Conservation (phyloP, 805 yeast genomes). For the Pichia phayaonensis region DNA sequence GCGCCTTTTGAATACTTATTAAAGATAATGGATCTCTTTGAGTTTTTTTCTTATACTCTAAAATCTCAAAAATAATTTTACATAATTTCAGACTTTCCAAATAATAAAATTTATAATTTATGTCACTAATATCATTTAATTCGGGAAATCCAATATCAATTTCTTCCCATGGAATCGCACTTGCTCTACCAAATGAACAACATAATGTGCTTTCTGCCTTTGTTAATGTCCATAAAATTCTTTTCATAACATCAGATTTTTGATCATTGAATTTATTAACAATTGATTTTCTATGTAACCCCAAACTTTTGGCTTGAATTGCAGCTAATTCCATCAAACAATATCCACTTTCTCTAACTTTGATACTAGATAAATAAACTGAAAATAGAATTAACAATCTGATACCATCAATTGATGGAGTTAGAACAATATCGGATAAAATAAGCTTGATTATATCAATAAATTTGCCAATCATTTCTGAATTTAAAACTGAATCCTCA, state of each 20-base stretch:
- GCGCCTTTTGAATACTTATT: conserved; percentile 33
- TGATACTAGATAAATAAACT: conserved; percentile 36
- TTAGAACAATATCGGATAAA: conserved; percentile 35
- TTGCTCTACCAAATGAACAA: conserved; percentile 39
- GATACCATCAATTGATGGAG: conserved; percentile 39
- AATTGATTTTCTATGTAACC: conserved; percentile 35
- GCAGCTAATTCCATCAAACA: conserved; percentile 40
- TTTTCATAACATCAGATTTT: conserved; percentile 33
- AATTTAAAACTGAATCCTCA: conserved; percentile 15
- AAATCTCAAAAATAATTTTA: conserved; percentile 32
- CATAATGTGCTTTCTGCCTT: conserved; percentile 35
- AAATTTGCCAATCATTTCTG: conserved; percentile 25
- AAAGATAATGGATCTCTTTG: conserved; percentile 34
- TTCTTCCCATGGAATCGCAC: conserved; percentile 38
- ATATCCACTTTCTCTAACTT: conserved; percentile 42
- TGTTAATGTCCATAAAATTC: conserved; percentile 39
- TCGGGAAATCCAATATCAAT: conserved; percentile 36
- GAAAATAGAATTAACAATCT: conserved; percentile 36
- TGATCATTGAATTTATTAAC: conserved; percentile 28
- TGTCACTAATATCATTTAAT: conserved; percentile 25
- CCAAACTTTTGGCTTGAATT: conserved; percentile 41
- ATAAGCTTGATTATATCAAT: conserved; percentile 36
- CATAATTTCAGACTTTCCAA: conserved; percentile 30
- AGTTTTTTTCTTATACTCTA: conserved; percentile 31
- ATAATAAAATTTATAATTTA: conserved; percentile 27